Percentiles rank a stretch among this genome's conserved stretches.
Conservation (phyloP, 73 alveolate species). For the Uronychia binucleata region DNA sequence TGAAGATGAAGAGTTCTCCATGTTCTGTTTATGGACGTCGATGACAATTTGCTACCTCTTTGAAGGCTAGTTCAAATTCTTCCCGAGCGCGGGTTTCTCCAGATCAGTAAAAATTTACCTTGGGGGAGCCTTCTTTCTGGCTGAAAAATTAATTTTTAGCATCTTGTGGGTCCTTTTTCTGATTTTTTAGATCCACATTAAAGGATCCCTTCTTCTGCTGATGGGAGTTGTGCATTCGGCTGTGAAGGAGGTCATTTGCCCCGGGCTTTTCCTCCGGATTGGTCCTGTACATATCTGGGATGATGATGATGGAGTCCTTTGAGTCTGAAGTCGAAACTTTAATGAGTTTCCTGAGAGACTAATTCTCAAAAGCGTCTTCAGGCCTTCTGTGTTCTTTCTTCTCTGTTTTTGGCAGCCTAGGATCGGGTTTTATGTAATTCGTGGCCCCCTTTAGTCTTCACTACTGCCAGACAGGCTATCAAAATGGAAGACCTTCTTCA, state of each 20-base stretch:
- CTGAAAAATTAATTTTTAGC: background rate
- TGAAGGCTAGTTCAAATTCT: no score
- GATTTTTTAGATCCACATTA: background rate
- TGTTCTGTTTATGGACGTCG: background rate
- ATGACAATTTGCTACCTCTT: no score
- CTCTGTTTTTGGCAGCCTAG: no score
- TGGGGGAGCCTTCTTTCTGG: background rate
- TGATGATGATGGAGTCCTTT: slow-evolving; percentile 6
- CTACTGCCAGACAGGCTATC: no score
- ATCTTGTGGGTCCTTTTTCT: background rate
- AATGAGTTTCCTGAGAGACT: background rate
- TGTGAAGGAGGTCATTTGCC: background rate
- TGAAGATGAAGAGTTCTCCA: background rate
- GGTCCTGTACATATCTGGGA: background rate
- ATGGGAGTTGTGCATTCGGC: background rate
- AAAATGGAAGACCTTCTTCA: no score
- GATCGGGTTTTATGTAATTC: no score
- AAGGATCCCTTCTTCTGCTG: background rate
- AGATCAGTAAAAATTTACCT: no score
- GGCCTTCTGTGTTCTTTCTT: background rate
- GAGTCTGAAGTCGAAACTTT: background rate
- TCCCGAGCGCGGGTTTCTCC: no score
- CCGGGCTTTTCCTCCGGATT: background rate
- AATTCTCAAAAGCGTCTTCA: background rate
- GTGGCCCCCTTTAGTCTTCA: no score